These are phyloP conservation scores for Nemania sp. DNA, from an alignment of 2,329 filamentous ascomycete species.

Conservation along the genomic window DNA sequence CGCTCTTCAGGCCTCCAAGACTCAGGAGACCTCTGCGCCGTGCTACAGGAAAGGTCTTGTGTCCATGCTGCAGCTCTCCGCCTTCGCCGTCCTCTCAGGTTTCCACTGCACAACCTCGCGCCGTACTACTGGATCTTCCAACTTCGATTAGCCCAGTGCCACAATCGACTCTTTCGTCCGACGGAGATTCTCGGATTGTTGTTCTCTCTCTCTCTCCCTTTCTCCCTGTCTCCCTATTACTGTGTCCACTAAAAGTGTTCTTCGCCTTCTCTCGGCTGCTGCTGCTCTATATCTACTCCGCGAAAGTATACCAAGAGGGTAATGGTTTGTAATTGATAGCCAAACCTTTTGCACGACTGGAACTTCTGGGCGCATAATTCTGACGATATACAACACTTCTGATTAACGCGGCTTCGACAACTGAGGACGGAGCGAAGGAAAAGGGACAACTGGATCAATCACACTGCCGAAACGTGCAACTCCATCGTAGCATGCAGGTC, in stretches of 20 bases:
- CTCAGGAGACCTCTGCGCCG: slow-evolving; percentile 34
- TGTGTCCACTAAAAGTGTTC: slow-evolving; percentile 28
- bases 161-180: slow-evolving; percentile 57
- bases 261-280: slow-evolving; percentile 23
- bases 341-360: slow-evolving; percentile 14
- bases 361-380: slow-evolving; percentile 15
- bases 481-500: slow-evolving; percentile 31
- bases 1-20: slow-evolving; percentile 35
- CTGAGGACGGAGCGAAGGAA: slow-evolving; percentile 17
- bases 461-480: slow-evolving; percentile 25
- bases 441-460: slow-evolving; percentile 12
- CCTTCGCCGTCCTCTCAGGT: slow-evolving; percentile 45
- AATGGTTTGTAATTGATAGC: slow-evolving; percentile 24
- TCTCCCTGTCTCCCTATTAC: slow-evolving; percentile 31
- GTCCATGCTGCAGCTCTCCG: slow-evolving; percentile 51
- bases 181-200: slow-evolving; percentile 46
- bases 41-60: slow-evolving; percentile 41
- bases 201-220: slow-evolving; percentile 31
- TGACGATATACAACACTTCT: slow-evolving; percentile 19
- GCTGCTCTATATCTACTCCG: slow-evolving; percentile 31
- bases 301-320: slow-evolving; percentile 12
- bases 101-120: slow-evolving; percentile 52
- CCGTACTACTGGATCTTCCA: slow-evolving; percentile 51
- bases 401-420: slow-evolving; percentile 24
- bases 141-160: slow-evolving; percentile 53